Evolutionary conservation across 164 flowering plant genomes (phyloP), one percentile per base, ranked within the genome.

Genomic region (Kalanchoe fedtschenkoi): DNA sequence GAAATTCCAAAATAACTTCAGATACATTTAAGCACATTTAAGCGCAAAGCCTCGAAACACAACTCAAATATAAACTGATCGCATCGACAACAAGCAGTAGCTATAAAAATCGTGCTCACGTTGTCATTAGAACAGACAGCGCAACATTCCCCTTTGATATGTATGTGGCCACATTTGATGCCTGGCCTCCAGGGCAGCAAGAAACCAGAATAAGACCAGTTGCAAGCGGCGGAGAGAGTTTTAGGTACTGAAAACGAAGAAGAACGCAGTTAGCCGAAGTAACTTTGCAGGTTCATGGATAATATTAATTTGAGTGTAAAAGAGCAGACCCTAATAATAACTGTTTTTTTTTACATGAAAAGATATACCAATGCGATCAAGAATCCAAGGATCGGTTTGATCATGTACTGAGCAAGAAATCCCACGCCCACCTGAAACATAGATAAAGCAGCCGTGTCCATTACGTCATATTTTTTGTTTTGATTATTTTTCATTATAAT

Each of bases 141-240:
- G 97, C 97, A 51, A 90, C 97, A 73, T 93, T 93, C 61, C 99
- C 97, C 69, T 88, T 93, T 1, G 99, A 90, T 73, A 93, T 93
- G 69, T 88, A 93, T 69, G 99, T 90, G 16, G 97, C 99, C 60
- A 93, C 96, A 76, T 93, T 93, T 61, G 99, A 93, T 62, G 97
- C 97, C 71, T 90, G 99, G 42, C 99, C 97, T 68, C 97, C 97
- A 65, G 99, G 97, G 72, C 97, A 93, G 77, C 99, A 93, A 11
- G 99, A 93, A 26, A 93, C 99, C 76, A 93, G 69, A 70, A 93
- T 93, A 68, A 93, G 89, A 60, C 99, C 99, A 75, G 97, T 93
- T 62, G 99, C 96, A 69, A 93, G 92, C 61, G 99, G 97, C 57
- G 97, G 95, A 55, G 97, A 85, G 38, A 90, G 76, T 69, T 90